Percentiles rank a stretch among this genome's conserved stretches.
Evolutionary conservation across 257 asterid genomes (phyloP).

Genomic region (Oldenlandia corymbosa): DNA sequence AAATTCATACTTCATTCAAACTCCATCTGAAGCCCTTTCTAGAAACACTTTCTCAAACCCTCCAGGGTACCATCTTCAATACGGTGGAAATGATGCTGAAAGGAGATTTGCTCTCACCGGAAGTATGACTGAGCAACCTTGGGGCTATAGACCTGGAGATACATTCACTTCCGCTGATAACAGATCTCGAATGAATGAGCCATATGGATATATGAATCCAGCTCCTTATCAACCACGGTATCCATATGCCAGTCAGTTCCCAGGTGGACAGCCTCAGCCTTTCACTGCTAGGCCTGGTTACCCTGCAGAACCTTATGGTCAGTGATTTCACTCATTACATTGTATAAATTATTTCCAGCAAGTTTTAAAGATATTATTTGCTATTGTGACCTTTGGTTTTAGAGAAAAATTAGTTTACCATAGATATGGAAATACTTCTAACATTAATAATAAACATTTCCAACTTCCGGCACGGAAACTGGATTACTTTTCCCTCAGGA

Average conservation of each 20-base stretch:
- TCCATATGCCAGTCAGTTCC: slow-evolving; percentile 6
- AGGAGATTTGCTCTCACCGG: slow-evolving; percentile 8
- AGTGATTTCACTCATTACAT: neutral
- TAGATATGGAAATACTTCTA: too few relatives aligned
- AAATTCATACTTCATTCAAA: slow-evolving; percentile 17
- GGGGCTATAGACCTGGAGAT: slow-evolving; percentile 8
- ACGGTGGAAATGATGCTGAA: slow-evolving; percentile 5
- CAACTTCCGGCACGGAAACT: too few relatives aligned
- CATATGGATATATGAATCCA: slow-evolving; percentile 6
- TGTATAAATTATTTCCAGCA: neutral
- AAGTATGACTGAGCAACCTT: slow-evolving; percentile 12
- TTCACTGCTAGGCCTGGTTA: neutral
- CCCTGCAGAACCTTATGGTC: slow-evolving; percentile 19
- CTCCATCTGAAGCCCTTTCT: slow-evolving; percentile 11
- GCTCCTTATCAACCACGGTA: neutral
- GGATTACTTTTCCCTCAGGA: too few relatives aligned
- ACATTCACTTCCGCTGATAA: slow-evolving; percentile 7
- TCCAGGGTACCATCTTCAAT: neutral
- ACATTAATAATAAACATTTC: too few relatives aligned
- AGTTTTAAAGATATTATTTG: neutral
- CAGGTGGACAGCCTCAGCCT: slow-evolving; percentile 6
- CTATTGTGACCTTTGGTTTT: neutral
- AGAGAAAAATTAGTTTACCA: too few relatives aligned
- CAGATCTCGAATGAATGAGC: slow-evolving; percentile 6
- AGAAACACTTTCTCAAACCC: neutral